Evolutionary conservation across 2,329 filamentous ascomycete genomes (phyloP), one percentile per base, ranked within the genome.

Genomic region (Aureobasidium musti): DNA sequence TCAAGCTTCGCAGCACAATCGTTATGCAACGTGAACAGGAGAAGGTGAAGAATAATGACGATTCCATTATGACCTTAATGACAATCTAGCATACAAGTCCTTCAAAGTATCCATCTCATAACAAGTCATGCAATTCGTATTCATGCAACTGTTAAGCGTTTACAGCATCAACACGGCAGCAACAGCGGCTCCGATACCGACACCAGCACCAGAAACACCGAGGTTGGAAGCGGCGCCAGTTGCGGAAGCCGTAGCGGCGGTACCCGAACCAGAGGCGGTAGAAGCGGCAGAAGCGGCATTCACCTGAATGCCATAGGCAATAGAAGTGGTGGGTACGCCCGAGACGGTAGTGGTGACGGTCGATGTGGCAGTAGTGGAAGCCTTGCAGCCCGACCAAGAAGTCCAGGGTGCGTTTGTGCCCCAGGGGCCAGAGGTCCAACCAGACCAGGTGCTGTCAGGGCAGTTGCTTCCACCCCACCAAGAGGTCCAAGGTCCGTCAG

Each of bases 391-490:
- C 6, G 72, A 68, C 75, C 75, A 77, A 23, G 71, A 74, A 1
- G 75, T 77, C 75, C 75, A 77, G 4, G 75, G 75, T 21, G 75
- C 74, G 60, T 69, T 65, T 17, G 72, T 71, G 7, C 68, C 69
- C 73, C 74, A 77, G 19, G 73, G 57, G 35, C 71, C 74, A 23
- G 68, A 70, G 0, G 75, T 77, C 75, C 75, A 77, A 53, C 74
- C 74, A 60, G 68, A 70, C 75, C 75, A 77, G 23, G 75, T 76
- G 63, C 67, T 71, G 3, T 68, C 70, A 13, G 75, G 75, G 67
- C 75, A 77, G 5, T 70, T 74, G 45, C 68, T 66, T 37, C 71
- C 73, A 19, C 75, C 75, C 75, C 75, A 77, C 75, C 75, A 77
- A 30, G 66, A 69, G 14, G 75, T 77, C 75, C 75, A 77, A 1